A percentile compares a stretch with the other conserved stretches of the same genome.
These are phyloP conservation scores for Xylariales sp. DNA, from an alignment of 2,329 filamentous ascomycete genomes.

Conservation along the genomic window DNA sequence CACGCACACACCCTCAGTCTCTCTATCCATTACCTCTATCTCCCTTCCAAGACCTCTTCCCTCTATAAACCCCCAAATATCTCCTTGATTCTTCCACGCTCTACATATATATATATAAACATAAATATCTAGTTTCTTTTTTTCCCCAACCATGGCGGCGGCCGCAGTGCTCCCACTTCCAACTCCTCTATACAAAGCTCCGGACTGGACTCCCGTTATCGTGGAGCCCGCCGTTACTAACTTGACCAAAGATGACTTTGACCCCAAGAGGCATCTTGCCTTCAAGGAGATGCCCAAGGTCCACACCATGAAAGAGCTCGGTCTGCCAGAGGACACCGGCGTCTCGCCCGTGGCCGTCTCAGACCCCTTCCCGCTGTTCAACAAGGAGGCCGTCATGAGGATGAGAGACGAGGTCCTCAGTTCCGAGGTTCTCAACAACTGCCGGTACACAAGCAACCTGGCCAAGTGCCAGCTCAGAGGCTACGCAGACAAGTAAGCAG, in stretches of 20 bases:
- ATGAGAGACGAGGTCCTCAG: conserved; percentile 61
- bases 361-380: conserved; percentile 61
- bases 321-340: conserved; percentile 47
- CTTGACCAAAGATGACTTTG: conserved; percentile 33
- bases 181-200: conserved; percentile 9
- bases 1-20: too few species aligned
- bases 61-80: too few species aligned
- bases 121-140: too few species aligned
- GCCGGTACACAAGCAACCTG: conserved; percentile 56
- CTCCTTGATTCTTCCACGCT: conserved; percentile 11
- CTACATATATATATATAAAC: too few species aligned
- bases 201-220: conserved; percentile 20
- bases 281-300: conserved; percentile 46
- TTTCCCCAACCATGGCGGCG: too few species aligned
- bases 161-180: conserved; percentile 14
- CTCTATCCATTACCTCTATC: too few species aligned
- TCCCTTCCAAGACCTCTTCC: too few species aligned
- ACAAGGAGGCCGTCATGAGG: conserved; percentile 52
- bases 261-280: conserved; percentile 50
- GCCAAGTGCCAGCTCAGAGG: conserved; percentile 38
- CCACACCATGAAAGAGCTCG: conserved; percentile 59
- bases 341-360: conserved; percentile 61
- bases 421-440: conserved; percentile 51
- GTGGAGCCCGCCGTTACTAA: conserved; percentile 9
- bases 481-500: conserved; percentile 42